phyloP scores from a whole-genome alignment of 192 early-diverging fungal species.

The Rhizophagus sp. region DNA sequence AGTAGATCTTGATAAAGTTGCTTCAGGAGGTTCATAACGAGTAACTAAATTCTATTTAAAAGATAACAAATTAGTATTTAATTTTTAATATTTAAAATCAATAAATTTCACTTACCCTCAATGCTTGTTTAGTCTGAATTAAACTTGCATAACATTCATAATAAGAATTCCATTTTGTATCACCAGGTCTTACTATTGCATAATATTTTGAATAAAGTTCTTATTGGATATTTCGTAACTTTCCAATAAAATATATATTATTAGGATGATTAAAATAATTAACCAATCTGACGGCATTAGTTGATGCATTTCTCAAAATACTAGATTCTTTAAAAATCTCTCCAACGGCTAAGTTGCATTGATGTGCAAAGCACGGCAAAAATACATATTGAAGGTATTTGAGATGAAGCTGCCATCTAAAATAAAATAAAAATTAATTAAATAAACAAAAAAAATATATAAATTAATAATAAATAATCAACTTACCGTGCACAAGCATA shows the following conservation, averaged over 20 bases:
- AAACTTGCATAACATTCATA: too few species aligned
- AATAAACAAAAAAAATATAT: too few species aligned
- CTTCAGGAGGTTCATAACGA: too few species aligned
- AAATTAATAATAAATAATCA: too few species aligned
- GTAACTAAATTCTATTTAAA: neutral
- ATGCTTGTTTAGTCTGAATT: too few species aligned
- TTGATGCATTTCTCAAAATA: neutral
- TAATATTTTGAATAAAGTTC: slow-evolving; percentile 8
- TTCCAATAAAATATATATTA: slow-evolving; percentile 29
- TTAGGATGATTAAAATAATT: slow-evolving; percentile 8
- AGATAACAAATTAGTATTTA: neutral
- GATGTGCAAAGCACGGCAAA: slow-evolving; percentile 10
- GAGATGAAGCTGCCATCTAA: too few species aligned
- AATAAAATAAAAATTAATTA: too few species aligned
- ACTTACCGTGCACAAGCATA: too few species aligned
- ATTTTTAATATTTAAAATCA: neutral
- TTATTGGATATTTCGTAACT: neutral
- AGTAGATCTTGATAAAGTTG: too few species aligned
- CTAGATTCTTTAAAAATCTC: too few species aligned
- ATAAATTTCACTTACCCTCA: slow-evolving; percentile 9
- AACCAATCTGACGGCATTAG: neutral
- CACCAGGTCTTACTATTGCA: neutral
- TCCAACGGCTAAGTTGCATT: slow-evolving; percentile 1
- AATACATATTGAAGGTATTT: neutral
- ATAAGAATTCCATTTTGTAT: slow-evolving; percentile 24